A percentile compares a stretch with the other conserved stretches of the same genome.
Conservation (phyloP, 495 filamentous ascomycete species). For the Aspergillus taichungensis region DNA sequence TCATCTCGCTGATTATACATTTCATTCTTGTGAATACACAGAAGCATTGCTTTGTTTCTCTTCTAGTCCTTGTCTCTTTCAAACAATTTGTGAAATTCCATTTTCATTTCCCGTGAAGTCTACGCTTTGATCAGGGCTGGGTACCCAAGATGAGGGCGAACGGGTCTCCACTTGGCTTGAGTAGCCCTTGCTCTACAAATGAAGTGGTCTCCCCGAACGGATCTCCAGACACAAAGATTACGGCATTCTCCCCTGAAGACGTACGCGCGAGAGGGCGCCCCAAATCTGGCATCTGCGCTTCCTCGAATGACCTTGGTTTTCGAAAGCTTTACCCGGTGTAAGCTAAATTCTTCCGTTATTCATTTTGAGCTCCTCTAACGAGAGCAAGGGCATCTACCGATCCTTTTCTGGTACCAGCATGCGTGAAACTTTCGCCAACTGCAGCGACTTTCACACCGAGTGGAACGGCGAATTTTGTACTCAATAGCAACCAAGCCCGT, state of each 20-base stretch:
- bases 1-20: too few relatives aligned
- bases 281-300: constrained; percentile 6
- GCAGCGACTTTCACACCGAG: constrained; percentile 30
- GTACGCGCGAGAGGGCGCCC: constrained; percentile 13
- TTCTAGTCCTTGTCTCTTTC: not conserved
- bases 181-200: constrained; percentile 52
- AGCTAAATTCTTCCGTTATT: not conserved
- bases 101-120: too few relatives aligned
- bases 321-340: constrained; percentile 14
- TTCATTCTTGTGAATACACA: too few relatives aligned
- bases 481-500: constrained; percentile 2
- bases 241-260: constrained; percentile 56
- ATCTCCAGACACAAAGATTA: constrained; percentile 55
- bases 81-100: not conserved
- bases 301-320: constrained; percentile 10
- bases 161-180: constrained; percentile 18
- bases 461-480: constrained; percentile 7
- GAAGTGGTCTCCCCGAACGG: constrained; percentile 46
- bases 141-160: constrained; percentile 14
- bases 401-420: constrained; percentile 19
- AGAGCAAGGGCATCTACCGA: constrained; percentile 14
- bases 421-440: constrained; percentile 20
- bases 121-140: too few relatives aligned
- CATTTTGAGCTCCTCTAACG: constrained; percentile 3
- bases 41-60: too few relatives aligned